Conservation (phyloP, 768 basidiomycete genomes). For the Chalciporus chontae region DNA sequence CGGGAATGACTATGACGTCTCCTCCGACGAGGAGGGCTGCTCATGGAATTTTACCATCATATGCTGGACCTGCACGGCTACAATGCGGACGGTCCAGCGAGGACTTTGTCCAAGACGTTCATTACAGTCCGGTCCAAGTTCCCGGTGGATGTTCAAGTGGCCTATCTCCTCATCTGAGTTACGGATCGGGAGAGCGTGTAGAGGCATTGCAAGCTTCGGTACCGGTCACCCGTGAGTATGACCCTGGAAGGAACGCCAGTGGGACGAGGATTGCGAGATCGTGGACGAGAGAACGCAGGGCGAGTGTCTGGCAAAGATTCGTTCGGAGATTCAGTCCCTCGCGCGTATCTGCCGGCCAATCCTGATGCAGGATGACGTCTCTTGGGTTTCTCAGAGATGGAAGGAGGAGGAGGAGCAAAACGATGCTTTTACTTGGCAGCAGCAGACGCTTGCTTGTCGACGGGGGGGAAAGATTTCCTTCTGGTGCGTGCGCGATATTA, state of each 20-base stretch:
- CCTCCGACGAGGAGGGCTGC: conserved; percentile 15
- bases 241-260: not conserved
- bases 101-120: conserved; percentile 12
- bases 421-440: not conserved
- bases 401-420: not conserved
- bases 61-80: not conserved
- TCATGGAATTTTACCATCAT: conserved; percentile 8
- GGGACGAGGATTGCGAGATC: conserved; percentile 3
- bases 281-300: conserved; percentile 14
- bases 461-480: not conserved
- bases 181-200: conserved; percentile 6
- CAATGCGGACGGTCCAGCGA: conserved; percentile 11
- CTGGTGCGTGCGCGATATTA: not conserved
- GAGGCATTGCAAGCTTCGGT: conserved; percentile 1
- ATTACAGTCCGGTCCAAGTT: not conserved
- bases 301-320: conserved; percentile 25
- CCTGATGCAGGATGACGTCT: conserved; percentile 1
- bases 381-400: not conserved
- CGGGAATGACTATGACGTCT: conserved; percentile 6
- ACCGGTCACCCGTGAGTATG: conserved; percentile 7
- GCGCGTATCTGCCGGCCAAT: conserved; percentile 18
- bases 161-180: not conserved
- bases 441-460: not conserved
- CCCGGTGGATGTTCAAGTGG: not conserved
- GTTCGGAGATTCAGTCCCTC: conserved; percentile 24